Base-by-base conservation (phyloP, 345 rosid genomes). In the Melaleuca quinquenervia region DNA sequence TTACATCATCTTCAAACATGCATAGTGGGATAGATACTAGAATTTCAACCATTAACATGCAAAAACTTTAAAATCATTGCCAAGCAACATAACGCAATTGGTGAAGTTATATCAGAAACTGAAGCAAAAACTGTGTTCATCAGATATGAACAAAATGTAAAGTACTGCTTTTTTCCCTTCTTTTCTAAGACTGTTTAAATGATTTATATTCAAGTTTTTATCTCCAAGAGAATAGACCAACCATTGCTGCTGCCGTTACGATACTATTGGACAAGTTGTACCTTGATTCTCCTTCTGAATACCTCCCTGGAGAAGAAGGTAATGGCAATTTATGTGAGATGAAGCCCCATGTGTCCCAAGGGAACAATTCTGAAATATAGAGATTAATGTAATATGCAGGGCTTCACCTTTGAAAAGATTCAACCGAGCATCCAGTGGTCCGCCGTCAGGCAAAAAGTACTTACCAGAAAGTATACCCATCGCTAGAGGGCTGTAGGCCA, bases 401-500 rank as follows among this genome's bases (percentile, higher is more conserved):
- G 48, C 85, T 52, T 83, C 80, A 91, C 94, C 92, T 91, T 86
- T 90, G 53, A 93, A 93, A 82, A 92, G 91, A 90, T 92, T 94
- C 85, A 93, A 88, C 60, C 94, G 93, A 52, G 94, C 92, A 87
- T 92, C 92, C 1, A 45, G 54, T 32, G 95, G 93, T 82, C 89
- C 92, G 26, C 92, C 89, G 58, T 91, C 93, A 50, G 90, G 84
- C 41, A 87, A 85, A 87, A 91, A 90, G 87, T 94, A 94, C 86
- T 94, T 94, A 82, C 93, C 95, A 86, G 96, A 92, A 82, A 93
- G 93, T 86, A 93, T 91, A 70, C 94, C 95, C 95, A 94, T 94
- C 27, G 92, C 96, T 76, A 94, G 85, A 64, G 94, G 96, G 58
- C 94, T 94, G 87, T 93, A 94, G n/a, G 92, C 95, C 91, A 93